Evolutionary conservation across 495 filamentous ascomycete species (phyloP), one percentile per base, ranked within the genome.

Genomic region (Hyaloscypha bicolor): DNA sequence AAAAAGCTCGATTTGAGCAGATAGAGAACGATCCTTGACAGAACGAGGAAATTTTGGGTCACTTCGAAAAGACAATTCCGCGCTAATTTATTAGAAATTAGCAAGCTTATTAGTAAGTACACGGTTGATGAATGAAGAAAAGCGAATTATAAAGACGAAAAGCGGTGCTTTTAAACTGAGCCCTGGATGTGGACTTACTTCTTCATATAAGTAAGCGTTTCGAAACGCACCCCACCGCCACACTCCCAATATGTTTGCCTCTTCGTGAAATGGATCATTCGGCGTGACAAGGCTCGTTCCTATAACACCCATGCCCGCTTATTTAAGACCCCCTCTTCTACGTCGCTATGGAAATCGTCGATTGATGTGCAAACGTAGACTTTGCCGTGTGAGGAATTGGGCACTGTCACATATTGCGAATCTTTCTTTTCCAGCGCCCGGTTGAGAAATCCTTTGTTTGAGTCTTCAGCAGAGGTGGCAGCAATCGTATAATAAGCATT

Each of bases 261-360:
- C n/a, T 70, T 72, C 0, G 77, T 77, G 64, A 81, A 83, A 68
- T 76, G 74, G n/a, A 83, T 79, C 1, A 78, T 78, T 33, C 80
- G 45, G 21, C 76, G 72, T 4, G 80, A 76, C 25, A 83, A 56
- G 0, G 72, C 78, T 8, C 76, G 58, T 68, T 83, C 80, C 52
- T 82, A 79, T 39, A 81, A 55, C 0, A 81, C 76, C 80, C 80
- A 83, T 0, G 74, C 80, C 8, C 80, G 57, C 32, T 68, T 64
- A 57, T 75, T 79, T 0, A 81, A 71, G 1, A 62, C 64, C 16
- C 71, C 73, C 33, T 76, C 29, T 3, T 73, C 42, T 1, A 80
- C 78, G 61, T 81, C 73, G 2, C 60, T 16, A 6, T 71, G 39
- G 53, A 79, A 79, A 52, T 79, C 63, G 56, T 79, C 79, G 0